Percentiles rank a stretch among this genome's conserved stretches.
phyloP scores from a whole-genome alignment of 352 stramenopile genomes.

The Pythium vanterpoolii region DNA sequence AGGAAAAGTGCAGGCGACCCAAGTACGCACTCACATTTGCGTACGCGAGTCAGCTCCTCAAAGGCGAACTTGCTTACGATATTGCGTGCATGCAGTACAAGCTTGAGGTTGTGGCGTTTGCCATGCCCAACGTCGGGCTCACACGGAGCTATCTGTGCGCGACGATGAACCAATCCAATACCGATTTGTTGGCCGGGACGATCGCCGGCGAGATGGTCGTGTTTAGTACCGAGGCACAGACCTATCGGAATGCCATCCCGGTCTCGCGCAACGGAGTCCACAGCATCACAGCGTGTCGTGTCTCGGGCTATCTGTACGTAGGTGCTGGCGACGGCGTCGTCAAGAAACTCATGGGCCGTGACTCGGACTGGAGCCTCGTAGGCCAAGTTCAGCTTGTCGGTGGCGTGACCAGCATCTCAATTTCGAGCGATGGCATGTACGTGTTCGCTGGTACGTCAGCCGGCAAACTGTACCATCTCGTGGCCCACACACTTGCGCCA shows the following conservation, averaged over 20 bases:
- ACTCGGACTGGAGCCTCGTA: conserved; percentile 82
- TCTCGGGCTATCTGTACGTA: conserved; percentile 69
- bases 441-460: conserved; percentile 71
- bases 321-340: conserved; percentile 84
- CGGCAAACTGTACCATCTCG: conserved; percentile 70
- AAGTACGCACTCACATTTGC: conserved; percentile 71
- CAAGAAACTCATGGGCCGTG: conserved; percentile 75
- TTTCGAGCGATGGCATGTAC: conserved; percentile 44
- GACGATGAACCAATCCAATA: conserved; percentile 48
- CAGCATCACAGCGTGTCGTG: conserved; percentile 59
- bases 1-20: conserved; percentile 62
- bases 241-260: conserved; percentile 61
- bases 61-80: conserved; percentile 65
- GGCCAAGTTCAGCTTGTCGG: conserved; percentile 80
- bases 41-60: conserved; percentile 60
- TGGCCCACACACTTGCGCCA: conserved; percentile 41
- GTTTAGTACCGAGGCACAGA: conserved; percentile 67
- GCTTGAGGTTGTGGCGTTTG: conserved; percentile 59
- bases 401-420: conserved; percentile 73
- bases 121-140: conserved; percentile 72
- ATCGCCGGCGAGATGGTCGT: conserved; percentile 83
- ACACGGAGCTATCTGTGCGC: conserved; percentile 67
- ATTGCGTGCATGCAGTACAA: conserved; percentile 78
- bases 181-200: conserved; percentile 59
- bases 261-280: conserved; percentile 75